phyloP scores from a whole-genome alignment of 257 asterid species.

The Voacanga thouarsii region DNA sequence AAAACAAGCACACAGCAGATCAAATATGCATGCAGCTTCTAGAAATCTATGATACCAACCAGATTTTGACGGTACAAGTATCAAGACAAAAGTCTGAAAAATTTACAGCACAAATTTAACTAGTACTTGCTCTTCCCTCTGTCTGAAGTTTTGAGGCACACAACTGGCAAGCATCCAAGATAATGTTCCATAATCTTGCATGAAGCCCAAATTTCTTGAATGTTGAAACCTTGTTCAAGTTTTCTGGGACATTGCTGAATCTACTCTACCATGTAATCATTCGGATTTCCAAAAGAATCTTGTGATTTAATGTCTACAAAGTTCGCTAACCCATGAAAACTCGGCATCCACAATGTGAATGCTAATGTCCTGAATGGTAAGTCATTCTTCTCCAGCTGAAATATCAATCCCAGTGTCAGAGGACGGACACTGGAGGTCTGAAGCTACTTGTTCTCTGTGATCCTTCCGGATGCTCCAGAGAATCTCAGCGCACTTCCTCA shows the following conservation, averaged over 20 bases:
- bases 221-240: neutral
- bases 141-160: neutral
- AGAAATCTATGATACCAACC: neutral
- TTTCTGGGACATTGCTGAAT: neutral
- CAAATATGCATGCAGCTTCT: neutral
- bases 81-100: neutral
- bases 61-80: neutral
- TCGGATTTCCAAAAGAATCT: neutral
- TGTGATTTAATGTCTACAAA: constrained; percentile 1
- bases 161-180: neutral
- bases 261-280: neutral
- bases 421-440: constrained; percentile 18
- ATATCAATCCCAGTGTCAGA: constrained; percentile 8
- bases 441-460: constrained; percentile 44
- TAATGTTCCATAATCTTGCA: neutral
- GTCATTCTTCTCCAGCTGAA: constrained; percentile 17
- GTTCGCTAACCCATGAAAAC: neutral
- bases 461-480: constrained; percentile 89
- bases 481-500: constrained; percentile 82
- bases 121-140: neutral
- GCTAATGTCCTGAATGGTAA: neutral
- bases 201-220: neutral
- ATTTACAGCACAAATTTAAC: neutral
- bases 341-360: neutral
- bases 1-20: neutral